Conservation (phyloP, 352 stramenopile genomes). For the Phytopythium boreale region DNA sequence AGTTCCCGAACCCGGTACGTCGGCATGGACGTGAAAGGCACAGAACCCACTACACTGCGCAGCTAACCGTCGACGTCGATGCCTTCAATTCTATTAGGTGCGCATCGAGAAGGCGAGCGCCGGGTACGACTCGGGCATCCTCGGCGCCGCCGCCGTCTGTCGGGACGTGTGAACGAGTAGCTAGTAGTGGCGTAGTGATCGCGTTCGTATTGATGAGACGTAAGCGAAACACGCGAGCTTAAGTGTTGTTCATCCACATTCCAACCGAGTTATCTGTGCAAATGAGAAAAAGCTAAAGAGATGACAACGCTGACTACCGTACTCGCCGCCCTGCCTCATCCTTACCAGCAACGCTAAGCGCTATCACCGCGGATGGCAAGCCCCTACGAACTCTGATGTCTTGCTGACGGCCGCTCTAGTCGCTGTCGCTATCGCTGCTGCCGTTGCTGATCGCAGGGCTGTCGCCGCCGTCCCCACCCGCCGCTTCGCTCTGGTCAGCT, state of each 20-base stretch:
- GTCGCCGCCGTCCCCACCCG: constrained; percentile 29
- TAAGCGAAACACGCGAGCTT: not conserved
- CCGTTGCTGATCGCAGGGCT: constrained; percentile 64
- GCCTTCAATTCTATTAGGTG: constrained; percentile 25
- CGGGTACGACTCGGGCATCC: constrained; percentile 84
- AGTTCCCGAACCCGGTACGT: constrained; percentile 67
- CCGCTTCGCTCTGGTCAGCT: constrained; percentile 18
- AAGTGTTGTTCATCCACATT: not conserved
- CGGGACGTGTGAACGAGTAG: constrained; percentile 3
- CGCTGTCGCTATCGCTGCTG: constrained; percentile 63
- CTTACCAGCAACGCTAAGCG: not conserved
- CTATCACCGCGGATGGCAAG: not conserved
- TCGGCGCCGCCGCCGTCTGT: constrained; percentile 62
- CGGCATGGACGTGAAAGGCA: not conserved
- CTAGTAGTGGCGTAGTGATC: not conserved
- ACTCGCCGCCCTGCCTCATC: not conserved
- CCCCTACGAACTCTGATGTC: not conserved
- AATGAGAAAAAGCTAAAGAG: not conserved
- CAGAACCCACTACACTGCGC: not conserved
- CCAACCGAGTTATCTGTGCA: not conserved
- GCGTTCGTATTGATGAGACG: not conserved
- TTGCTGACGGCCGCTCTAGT: constrained; percentile 17
- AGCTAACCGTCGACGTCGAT: not conserved
- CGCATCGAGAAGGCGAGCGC: constrained; percentile 74
- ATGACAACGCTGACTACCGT: not conserved